phyloP scores from a whole-genome alignment of 108 stramenopile genomes.

The Licmophora abbreviata region DNA sequence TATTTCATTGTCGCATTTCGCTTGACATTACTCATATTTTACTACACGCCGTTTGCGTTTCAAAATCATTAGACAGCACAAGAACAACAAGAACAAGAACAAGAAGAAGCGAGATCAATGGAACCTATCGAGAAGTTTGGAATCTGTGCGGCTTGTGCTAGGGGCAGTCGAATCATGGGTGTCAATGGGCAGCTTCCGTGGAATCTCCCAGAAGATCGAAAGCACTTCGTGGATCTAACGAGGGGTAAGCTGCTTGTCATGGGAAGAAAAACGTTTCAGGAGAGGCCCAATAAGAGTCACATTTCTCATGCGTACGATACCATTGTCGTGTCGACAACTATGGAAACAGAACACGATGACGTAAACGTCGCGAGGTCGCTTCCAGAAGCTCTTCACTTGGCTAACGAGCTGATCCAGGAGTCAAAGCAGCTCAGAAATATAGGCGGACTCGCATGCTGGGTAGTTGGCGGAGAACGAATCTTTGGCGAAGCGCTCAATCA shows the following conservation, averaged over 20 bases:
- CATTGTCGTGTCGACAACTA: constrained; percentile 52
- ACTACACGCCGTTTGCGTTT: not conserved
- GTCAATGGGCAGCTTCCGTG: constrained; percentile 67
- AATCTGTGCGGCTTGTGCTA: constrained; percentile 61
- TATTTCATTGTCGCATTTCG: too few relatives aligned
- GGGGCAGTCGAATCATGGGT: constrained; percentile 60
- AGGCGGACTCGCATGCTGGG: constrained; percentile 51
- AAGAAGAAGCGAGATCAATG: too few relatives aligned
- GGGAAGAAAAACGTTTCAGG: constrained; percentile 56
- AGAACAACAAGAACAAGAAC: not conserved
- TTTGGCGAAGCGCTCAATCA: constrained; percentile 63
- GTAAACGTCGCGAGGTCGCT: constrained; percentile 53
- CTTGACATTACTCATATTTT: not conserved
- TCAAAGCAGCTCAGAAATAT: not conserved
- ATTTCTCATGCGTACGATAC: constrained; percentile 50
- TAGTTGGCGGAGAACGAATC: constrained; percentile 65
- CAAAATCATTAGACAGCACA: constrained; percentile 1
- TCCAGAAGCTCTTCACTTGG: constrained; percentile 50
- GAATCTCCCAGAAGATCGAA: constrained; percentile 51
- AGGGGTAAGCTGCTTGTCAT: constrained; percentile 48
- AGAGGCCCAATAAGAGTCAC: constrained; percentile 32
- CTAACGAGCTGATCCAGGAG: constrained; percentile 16
- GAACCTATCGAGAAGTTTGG: too few relatives aligned
- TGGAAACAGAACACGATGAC: not conserved
- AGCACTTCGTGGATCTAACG: constrained; percentile 48